Percentiles rank a stretch among this genome's conserved stretches.
phyloP scores from a whole-genome alignment of 1,139 yeast species.

The Saccharomyces hybrid region DNA sequence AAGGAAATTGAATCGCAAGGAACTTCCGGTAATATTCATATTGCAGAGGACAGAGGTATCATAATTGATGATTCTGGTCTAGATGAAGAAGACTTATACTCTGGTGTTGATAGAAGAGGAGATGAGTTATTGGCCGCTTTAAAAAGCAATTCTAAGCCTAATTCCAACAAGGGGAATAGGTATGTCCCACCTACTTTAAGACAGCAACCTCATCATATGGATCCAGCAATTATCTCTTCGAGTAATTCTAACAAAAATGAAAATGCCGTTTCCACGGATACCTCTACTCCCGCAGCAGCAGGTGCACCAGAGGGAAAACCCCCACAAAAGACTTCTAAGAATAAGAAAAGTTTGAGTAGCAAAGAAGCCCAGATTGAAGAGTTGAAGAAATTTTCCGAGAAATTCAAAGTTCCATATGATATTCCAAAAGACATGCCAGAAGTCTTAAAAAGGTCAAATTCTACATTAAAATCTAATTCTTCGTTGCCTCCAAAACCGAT shows the following conservation, averaged over 20 bases:
- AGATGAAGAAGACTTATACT: conserved; percentile 94
- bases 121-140: conserved; percentile 61
- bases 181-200: conserved; percentile 56
- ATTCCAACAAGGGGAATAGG: conserved; percentile 16
- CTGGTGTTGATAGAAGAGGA: conserved; percentile 69
- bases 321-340: conserved; percentile 27
- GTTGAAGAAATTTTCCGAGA: conserved; percentile 75
- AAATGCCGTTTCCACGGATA: conserved; percentile 7
- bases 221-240: conserved; percentile 70
- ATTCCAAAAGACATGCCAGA: conserved; percentile 74
- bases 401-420: conserved; percentile 67
- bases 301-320: conserved; percentile 20
- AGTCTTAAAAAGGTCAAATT: conserved; percentile 32
- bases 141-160: conserved; percentile 32
- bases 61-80: conserved; percentile 72
- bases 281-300: conserved; percentile 11
- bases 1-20: conserved; percentile 69
- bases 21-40: conserved; percentile 60
- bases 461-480: conserved; percentile 3
- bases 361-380: conserved; percentile 69
- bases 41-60: conserved; percentile 87
- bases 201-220: conserved; percentile 56
- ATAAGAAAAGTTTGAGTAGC: conserved; percentile 8
- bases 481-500: conserved; percentile 3
- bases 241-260: conserved; percentile 12